Conservation (phyloP, 495 filamentous ascomycete species). For the Penicillium ucsense region DNA sequence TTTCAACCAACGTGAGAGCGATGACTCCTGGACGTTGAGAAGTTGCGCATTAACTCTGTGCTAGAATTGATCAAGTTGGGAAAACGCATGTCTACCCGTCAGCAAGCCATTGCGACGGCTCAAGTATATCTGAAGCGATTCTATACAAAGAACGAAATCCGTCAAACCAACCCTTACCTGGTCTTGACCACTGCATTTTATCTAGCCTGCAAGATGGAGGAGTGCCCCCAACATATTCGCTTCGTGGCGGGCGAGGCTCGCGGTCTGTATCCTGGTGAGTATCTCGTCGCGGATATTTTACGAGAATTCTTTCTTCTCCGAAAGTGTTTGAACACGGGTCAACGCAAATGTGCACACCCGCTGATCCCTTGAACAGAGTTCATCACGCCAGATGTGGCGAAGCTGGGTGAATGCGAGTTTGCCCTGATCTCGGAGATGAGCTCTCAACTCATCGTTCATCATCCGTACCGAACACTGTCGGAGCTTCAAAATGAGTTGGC, state of each 20-base stretch:
- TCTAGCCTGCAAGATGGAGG: conserved; percentile 97
- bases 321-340: too few relatives aligned
- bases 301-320: not conserved
- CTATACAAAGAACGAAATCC: conserved; percentile 83
- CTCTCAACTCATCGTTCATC: conserved; percentile 89
- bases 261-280: conserved; percentile 72
- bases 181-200: conserved; percentile 86
- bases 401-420: conserved; percentile 94
- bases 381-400: conserved; percentile 70
- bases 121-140: conserved; percentile 92
- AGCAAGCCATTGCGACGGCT: conserved; percentile 90
- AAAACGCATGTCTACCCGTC: conserved; percentile 64
- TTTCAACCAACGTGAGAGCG: conserved; percentile 67
- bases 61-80: conserved; percentile 74
- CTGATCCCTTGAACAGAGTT: conserved; percentile 46
- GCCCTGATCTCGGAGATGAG: conserved; percentile 90
- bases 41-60: not conserved
- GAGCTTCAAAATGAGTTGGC: conserved; percentile 60
- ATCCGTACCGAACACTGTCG: conserved; percentile 86
- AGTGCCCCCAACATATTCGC: conserved; percentile 92
- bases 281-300: not conserved
- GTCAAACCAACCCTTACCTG: conserved; percentile 88
- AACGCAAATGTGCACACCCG: not conserved
- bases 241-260: conserved; percentile 77
- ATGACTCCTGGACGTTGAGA: conserved; percentile 10